Evolutionary conservation across 345 rosid genomes (phyloP).

Genomic region (Passiflora organensis): DNA sequence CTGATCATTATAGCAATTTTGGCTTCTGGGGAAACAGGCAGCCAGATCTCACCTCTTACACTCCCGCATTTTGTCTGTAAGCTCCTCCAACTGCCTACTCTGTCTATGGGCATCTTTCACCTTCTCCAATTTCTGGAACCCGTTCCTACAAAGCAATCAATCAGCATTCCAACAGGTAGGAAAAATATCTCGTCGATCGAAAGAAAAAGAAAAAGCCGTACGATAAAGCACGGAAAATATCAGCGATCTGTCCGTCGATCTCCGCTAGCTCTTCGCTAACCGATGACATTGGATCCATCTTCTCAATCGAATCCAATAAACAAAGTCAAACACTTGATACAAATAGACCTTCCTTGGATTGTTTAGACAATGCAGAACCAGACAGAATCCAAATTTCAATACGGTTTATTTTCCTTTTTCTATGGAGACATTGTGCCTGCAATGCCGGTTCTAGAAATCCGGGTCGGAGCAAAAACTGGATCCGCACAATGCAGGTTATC

Average conservation of each 20-base stretch:
- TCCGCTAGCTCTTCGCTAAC: constrained; percentile 82
- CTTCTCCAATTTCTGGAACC: constrained; percentile 30
- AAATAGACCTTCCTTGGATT: constrained; percentile 1
- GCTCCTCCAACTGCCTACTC: constrained; percentile 31
- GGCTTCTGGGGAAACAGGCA: background rate
- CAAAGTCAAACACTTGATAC: background rate
- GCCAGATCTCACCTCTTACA: constrained; percentile 19
- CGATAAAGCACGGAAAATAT: constrained; percentile 84
- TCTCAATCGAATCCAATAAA: background rate
- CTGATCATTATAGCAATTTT: background rate
- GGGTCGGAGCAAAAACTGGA: background rate
- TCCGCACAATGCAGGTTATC: constrained; percentile 16
- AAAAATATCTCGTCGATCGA: too few species aligned
- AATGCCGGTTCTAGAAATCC: background rate
- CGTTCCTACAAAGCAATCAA: constrained; percentile 21
- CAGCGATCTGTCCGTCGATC: constrained; percentile 81
- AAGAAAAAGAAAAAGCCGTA: constrained; percentile 29
- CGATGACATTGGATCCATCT: constrained; percentile 58
- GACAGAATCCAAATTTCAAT: too few species aligned
- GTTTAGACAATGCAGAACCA: background rate
- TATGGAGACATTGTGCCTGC: background rate
- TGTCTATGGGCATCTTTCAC: constrained; percentile 27
- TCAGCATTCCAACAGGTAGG: background rate
- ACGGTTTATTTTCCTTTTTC: too few species aligned
- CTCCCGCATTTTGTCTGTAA: constrained; percentile 24